A percentile compares a stretch with the other conserved stretches of the same genome.
These are phyloP conservation scores for Aphanoascus verrucosus DNA, from an alignment of 2,329 filamentous ascomycete species.

Conservation along the genomic window DNA sequence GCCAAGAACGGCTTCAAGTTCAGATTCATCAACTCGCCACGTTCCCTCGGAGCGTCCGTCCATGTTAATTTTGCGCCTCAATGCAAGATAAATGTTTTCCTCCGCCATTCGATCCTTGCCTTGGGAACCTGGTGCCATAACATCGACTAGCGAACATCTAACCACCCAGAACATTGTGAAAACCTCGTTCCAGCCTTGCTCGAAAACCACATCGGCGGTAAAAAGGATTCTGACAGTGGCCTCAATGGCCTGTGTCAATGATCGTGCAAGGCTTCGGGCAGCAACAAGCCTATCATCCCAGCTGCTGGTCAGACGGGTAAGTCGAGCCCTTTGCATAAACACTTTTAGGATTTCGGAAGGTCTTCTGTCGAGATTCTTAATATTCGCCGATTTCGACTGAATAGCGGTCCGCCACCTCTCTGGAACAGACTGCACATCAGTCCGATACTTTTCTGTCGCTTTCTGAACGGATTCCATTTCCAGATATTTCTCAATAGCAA, in stretches of 20 bases:
- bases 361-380: background rate
- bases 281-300: conserved; percentile 6
- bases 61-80: conserved; percentile 2
- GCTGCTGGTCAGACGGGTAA: background rate
- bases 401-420: background rate
- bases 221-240: conserved; percentile 2
- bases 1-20: conserved; percentile 27
- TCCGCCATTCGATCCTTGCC: too few species aligned
- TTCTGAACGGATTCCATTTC: too few species aligned
- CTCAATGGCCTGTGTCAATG: conserved; percentile 2
- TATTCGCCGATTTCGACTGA: background rate
- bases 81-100: conserved; percentile 6
- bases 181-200: conserved; percentile 1
- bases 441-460: too few species aligned
- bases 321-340: background rate
- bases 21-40: conserved; percentile 21
- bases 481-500: too few species aligned
- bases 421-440: background rate
- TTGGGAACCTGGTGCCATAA: too few species aligned
- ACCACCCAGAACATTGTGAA: background rate
- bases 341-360: background rate
- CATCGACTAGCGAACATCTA: too few species aligned
- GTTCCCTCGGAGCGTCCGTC: background rate
- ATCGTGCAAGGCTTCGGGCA: background rate
- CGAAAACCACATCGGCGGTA: conserved; percentile 1